Conservation (phyloP, 2,329 filamentous ascomycete species). For the Phialophora expanda region DNA sequence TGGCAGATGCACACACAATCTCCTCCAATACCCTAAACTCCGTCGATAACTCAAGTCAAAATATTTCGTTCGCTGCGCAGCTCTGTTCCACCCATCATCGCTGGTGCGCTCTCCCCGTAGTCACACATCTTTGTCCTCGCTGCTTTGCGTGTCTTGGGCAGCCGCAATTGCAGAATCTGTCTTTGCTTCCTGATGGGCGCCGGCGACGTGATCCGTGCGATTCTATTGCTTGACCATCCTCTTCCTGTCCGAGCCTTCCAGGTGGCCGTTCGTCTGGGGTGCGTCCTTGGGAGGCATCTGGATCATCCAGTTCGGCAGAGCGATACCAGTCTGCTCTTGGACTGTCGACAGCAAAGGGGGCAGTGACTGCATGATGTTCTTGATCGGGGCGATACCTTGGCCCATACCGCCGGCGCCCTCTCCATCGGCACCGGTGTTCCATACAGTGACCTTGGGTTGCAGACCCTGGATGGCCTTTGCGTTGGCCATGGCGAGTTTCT, state of each 20-base stretch:
- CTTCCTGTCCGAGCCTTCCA: conserved; percentile 4
- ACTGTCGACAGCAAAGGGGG: conserved; percentile 84
- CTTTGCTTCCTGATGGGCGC: not conserved
- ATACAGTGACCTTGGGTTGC: conserved; percentile 87
- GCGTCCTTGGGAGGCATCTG: conserved; percentile 49
- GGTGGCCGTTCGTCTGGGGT: conserved; percentile 11
- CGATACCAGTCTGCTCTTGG: conserved; percentile 85
- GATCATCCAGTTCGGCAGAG: conserved; percentile 73
- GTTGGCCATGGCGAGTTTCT: conserved; percentile 78
- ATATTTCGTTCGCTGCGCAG: not conserved
- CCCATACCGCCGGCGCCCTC: conserved; percentile 49
- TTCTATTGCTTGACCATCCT: conserved; percentile 3
- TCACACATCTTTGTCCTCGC: not conserved
- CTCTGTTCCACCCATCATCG: not conserved
- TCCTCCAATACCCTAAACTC: not conserved
- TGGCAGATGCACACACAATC: not conserved
- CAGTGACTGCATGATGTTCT: conserved; percentile 83
- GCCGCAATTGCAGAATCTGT: not conserved
- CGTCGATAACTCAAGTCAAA: not conserved
- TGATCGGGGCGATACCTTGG: conserved; percentile 67
- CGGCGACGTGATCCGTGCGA: not conserved
- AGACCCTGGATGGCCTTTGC: conserved; percentile 75
- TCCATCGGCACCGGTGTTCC: conserved; percentile 70
- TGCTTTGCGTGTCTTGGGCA: not conserved
- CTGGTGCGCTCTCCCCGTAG: not conserved